These are phyloP conservation scores for Misopates orontium DNA, from an alignment of 257 asterid genomes.

Conservation along the genomic window DNA sequence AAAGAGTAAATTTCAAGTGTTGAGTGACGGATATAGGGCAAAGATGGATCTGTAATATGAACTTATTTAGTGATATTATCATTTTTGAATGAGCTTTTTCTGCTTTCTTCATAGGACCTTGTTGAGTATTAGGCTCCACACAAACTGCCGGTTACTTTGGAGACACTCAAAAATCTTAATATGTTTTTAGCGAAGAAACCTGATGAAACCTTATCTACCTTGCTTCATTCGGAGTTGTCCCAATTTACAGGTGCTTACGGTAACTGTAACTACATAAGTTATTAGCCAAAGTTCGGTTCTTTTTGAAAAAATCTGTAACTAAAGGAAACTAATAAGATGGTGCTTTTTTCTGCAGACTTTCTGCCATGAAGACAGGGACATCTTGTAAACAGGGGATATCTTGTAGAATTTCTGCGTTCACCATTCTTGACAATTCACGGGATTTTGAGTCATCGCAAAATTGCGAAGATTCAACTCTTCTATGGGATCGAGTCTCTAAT, in stretches of 20 bases:
- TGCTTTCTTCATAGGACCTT: slow-evolving; percentile 40
- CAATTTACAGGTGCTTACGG: slow-evolving; percentile 46
- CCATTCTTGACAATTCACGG: slow-evolving; percentile 2
- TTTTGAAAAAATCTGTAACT: too few species aligned
- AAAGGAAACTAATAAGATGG: not conserved
- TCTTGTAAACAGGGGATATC: slow-evolving; percentile 17
- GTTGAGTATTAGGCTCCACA: slow-evolving; percentile 49
- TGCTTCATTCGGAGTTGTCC: slow-evolving; percentile 64
- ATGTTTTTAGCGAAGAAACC: slow-evolving; percentile 53
- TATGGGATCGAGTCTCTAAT: too few species aligned
- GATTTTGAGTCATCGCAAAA: slow-evolving; percentile 19
- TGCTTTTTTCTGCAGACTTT: slow-evolving; percentile 19
- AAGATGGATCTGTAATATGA: too few species aligned
- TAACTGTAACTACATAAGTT: slow-evolving; percentile 38
- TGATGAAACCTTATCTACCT: slow-evolving; percentile 46
- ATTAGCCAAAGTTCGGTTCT: too few species aligned
- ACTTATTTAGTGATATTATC: too few species aligned
- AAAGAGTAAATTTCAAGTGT: too few species aligned
- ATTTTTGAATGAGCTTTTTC: too few species aligned
- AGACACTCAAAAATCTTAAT: slow-evolving; percentile 39
- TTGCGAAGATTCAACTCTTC: slow-evolving; percentile 18
- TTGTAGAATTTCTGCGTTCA: slow-evolving; percentile 27
- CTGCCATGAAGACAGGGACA: slow-evolving; percentile 5
- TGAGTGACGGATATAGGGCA: too few species aligned
- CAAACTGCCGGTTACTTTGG: slow-evolving; percentile 38